Conservation (phyloP, 257 asterid genomes). For the Dorcoceras hygrometricum region DNA sequence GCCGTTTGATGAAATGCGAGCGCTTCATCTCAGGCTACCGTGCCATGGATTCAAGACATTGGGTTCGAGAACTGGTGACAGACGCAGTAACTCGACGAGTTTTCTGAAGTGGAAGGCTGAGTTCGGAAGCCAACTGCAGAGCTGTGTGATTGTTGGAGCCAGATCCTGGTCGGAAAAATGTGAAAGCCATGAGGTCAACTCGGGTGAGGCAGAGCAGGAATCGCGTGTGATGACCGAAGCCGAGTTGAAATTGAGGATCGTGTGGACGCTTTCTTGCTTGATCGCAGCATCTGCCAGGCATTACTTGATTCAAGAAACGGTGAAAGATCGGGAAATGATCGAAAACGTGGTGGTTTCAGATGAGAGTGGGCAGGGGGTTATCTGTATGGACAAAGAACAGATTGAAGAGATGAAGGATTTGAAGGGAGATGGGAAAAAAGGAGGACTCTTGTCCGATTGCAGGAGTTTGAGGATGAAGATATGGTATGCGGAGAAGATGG, state of each 20-base stretch:
- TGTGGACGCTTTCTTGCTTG: conserved; percentile 67
- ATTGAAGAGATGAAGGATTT: conserved; percentile 42
- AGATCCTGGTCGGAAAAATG: conserved; percentile 32
- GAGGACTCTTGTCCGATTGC: conserved; percentile 14
- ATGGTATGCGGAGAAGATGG: conserved; percentile 65
- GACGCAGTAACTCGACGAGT: conserved; percentile 16
- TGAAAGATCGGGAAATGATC: conserved; percentile 29
- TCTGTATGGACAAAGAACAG: conserved; percentile 48
- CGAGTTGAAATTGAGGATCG: conserved; percentile 55
- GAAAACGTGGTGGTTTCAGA: conserved; percentile 48
- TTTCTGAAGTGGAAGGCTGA: conserved; percentile 70
- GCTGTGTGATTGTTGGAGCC: conserved; percentile 62
- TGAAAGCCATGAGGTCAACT: neutral
- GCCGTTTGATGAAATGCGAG: conserved; percentile 41
- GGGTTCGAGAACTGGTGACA: conserved; percentile 13
- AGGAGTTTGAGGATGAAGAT: conserved; percentile 62
- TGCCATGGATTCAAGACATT: conserved; percentile 24
- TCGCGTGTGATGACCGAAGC: conserved; percentile 37
- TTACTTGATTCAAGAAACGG: conserved; percentile 38
- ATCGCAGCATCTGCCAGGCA: conserved; percentile 72
- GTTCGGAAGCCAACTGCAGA: conserved; percentile 57
- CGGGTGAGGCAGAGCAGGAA: conserved; percentile 1
- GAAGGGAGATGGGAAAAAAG: conserved; percentile 1
- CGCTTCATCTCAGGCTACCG: conserved; percentile 45
- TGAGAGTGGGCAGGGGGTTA: conserved; percentile 52